Percentiles rank a stretch among this genome's conserved stretches.
Conservation (phyloP, 179 eudicot species). For the Spergularia azorica region DNA sequence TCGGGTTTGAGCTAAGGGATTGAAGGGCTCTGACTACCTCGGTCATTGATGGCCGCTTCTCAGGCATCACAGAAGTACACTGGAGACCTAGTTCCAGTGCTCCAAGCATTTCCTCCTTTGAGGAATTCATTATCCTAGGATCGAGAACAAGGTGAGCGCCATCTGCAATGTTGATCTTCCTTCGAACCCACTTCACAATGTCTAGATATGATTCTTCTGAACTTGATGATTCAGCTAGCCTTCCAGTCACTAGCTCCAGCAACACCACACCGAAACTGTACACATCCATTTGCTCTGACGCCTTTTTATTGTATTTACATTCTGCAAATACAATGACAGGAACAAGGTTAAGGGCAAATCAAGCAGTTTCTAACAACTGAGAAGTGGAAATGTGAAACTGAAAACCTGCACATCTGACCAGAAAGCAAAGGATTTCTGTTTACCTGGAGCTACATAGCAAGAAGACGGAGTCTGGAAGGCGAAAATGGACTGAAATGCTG, state of each 20-base stretch:
- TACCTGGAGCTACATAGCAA: constrained; percentile 71
- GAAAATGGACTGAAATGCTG: constrained; percentile 47
- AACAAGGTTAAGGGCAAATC: not conserved
- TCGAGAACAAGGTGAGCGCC: constrained; percentile 62
- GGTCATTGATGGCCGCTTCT: constrained; percentile 69
- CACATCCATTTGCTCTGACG: constrained; percentile 63
- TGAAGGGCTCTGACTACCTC: constrained; percentile 62
- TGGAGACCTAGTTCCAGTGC: constrained; percentile 61
- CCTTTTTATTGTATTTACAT: constrained; percentile 51
- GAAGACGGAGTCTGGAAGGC: constrained; percentile 52
- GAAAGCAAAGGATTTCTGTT: not conserved
- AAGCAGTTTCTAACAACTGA: not conserved
- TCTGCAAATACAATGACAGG: constrained; percentile 34
- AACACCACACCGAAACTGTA: constrained; percentile 75
- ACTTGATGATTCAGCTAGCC: constrained; percentile 47
- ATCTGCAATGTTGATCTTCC: constrained; percentile 62
- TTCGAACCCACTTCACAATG: constrained; percentile 63
- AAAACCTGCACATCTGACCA: no score
- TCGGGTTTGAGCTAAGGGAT: constrained; percentile 44
- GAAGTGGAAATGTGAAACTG: no score
- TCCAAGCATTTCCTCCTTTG: constrained; percentile 54
- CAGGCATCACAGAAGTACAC: constrained; percentile 68
- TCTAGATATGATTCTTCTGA: constrained; percentile 45
- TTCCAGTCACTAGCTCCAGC: constrained; percentile 64
- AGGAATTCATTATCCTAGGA: constrained; percentile 52